Conservation (phyloP, 1,284 basidiomycete genomes). For the Agaricales sp. region DNA sequence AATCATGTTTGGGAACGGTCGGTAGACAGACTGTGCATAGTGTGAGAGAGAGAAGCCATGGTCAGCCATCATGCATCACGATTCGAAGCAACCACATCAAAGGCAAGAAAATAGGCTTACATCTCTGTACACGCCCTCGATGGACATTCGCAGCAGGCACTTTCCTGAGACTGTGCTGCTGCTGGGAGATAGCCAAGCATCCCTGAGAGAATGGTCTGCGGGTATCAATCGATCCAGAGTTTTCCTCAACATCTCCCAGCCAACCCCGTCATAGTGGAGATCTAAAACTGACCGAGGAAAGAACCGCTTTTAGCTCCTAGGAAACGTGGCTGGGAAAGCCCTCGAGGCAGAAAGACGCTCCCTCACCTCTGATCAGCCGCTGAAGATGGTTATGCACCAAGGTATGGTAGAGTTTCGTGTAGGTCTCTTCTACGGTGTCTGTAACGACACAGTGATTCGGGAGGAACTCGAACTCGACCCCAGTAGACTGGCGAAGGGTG, state of each 20-base stretch:
- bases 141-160: conserved; percentile 6
- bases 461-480: conserved; percentile 35
- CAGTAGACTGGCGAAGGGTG: conserved; percentile 32
- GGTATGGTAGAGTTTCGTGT: conserved; percentile 43
- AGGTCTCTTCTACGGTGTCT: conserved; percentile 31
- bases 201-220: not conserved
- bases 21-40: conserved; percentile 31
- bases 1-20: conserved; percentile 37
- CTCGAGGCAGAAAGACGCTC: too few species aligned
- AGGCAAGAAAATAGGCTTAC: conserved; percentile 20
- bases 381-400: conserved; percentile 45
- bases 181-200: not conserved
- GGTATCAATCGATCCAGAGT: not conserved
- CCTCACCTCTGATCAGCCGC: conserved; percentile 20
- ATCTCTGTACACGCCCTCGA: conserved; percentile 39
- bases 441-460: conserved; percentile 38
- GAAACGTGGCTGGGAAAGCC: too few species aligned
- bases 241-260: not conserved
- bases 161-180: not conserved
- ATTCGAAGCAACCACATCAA: too few species aligned
- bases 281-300: not conserved
- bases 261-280: not conserved
- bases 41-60: conserved; percentile 8
- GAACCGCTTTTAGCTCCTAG: too few species aligned
- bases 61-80: too few species aligned